phyloP scores from a whole-genome alignment of 345 rosid genomes.

The Populus pruinosa region DNA sequence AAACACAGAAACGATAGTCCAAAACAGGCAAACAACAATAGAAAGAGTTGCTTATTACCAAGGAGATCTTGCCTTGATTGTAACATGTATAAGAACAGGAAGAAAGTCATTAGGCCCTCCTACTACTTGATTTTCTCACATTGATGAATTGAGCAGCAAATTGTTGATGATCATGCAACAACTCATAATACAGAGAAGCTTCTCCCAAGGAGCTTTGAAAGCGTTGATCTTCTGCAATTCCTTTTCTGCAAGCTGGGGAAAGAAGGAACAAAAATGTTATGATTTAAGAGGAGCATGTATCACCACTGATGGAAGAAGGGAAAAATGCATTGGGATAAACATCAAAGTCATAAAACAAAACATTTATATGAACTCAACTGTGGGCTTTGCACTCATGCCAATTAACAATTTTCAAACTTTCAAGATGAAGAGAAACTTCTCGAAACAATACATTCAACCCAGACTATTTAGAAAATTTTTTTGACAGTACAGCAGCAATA shows the following conservation, averaged over 20 bases:
- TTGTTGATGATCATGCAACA: slow-evolving; percentile 62
- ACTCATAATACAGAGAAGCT: slow-evolving; percentile 51
- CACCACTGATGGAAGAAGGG: no score
- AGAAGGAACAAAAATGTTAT: no score
- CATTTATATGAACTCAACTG: background rate
- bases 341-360: no score
- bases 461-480: background rate
- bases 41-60: slow-evolving; percentile 46
- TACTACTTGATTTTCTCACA: slow-evolving; percentile 38
- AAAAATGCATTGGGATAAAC: background rate
- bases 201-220: slow-evolving; percentile 43
- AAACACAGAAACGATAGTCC: background rate
- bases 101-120: slow-evolving; percentile 66
- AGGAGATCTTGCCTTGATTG: slow-evolving; percentile 67
- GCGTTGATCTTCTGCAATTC: slow-evolving; percentile 47
- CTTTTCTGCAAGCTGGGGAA: slow-evolving; percentile 55
- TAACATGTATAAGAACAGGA: slow-evolving; percentile 54
- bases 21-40: slow-evolving; percentile 12
- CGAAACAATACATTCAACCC: background rate
- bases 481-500: background rate
- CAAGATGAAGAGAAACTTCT: background rate
- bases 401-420: background rate
- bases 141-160: slow-evolving; percentile 51
- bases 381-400: background rate
- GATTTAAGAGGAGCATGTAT: no score